Conservation (phyloP, 495 filamentous ascomycete genomes). For the Elaphomyces granulatus region DNA sequence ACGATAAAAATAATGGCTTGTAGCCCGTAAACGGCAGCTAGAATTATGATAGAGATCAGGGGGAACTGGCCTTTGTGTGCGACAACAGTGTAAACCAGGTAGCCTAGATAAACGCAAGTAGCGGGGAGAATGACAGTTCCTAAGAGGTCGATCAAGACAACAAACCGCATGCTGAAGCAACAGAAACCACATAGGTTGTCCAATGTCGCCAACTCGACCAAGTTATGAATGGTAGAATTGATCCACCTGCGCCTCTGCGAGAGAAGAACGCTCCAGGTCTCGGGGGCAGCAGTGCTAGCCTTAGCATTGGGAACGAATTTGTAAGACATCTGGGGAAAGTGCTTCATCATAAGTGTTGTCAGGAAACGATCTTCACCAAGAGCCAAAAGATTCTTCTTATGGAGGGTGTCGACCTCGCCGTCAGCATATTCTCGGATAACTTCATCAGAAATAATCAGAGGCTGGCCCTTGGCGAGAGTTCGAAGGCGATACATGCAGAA, state of each 20-base stretch:
- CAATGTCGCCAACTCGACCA: conserved; percentile 74
- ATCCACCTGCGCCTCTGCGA: conserved; percentile 97
- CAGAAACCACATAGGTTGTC: conserved; percentile 96
- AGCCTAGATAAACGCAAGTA: conserved; percentile 78
- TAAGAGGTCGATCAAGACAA: conserved; percentile 88
- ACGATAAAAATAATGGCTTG: conserved; percentile 93
- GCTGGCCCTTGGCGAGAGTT: conserved; percentile 80
- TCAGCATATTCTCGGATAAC: conserved; percentile 80
- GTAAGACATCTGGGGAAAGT: conserved; percentile 90
- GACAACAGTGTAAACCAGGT: conserved; percentile 70
- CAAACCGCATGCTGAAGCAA: conserved; percentile 97
- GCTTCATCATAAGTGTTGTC: conserved; percentile 94
- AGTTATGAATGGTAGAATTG: conserved; percentile 94
- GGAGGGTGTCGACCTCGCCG: conserved; percentile 79
- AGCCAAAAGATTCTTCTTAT: conserved; percentile 94
- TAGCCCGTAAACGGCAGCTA: conserved; percentile 86
- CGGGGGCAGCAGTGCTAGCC: conserved; percentile 83
- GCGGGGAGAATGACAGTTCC: conserved; percentile 90
- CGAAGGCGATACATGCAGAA: conserved; percentile 98
- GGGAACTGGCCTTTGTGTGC: conserved; percentile 64
- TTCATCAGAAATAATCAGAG: conserved; percentile 79
- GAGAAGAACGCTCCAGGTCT: conserved; percentile 80
- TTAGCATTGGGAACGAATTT: conserved; percentile 91
- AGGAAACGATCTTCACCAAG: conserved; percentile 96
- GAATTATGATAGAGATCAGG: conserved; percentile 69